phyloP scores from a whole-genome alignment of 129 eudicot species.

The Flaveria ramosissima region DNA sequence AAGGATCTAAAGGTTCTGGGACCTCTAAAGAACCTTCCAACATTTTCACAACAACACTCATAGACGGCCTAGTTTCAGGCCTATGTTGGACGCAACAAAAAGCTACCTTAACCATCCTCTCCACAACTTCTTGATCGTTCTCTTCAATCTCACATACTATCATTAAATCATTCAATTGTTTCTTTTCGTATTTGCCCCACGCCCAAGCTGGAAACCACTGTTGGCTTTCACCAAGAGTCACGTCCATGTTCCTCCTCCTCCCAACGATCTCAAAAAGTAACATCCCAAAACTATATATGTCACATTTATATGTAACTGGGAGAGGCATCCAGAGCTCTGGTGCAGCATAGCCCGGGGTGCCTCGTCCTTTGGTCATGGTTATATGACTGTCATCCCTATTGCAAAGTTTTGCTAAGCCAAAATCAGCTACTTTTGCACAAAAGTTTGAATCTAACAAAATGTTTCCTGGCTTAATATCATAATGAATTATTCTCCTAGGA shows the following conservation, averaged over 20 bases:
- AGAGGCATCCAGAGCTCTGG: constrained; percentile 36
- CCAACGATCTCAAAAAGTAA: constrained; percentile 40
- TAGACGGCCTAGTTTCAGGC: constrained; percentile 31
- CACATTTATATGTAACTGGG: constrained; percentile 37
- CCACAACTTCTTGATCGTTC: constrained; percentile 13
- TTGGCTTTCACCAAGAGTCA: constrained; percentile 28
- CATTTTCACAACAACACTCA: constrained; percentile 41
- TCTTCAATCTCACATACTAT: constrained; percentile 25
- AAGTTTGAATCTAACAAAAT: constrained; percentile 32
- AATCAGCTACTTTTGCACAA: constrained; percentile 36
- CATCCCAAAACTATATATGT: constrained; percentile 39
- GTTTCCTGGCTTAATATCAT: constrained; percentile 41
- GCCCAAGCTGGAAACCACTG: constrained; percentile 38
- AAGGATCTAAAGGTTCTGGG: not conserved
- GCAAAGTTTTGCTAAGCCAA: constrained; percentile 41
- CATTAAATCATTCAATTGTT: constrained; percentile 25
- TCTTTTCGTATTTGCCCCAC: constrained; percentile 16
- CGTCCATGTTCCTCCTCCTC: constrained; percentile 30
- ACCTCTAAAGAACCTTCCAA: constrained; percentile 11
- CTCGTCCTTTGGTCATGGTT: constrained; percentile 29
- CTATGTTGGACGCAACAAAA: constrained; percentile 35
- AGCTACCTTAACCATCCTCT: constrained; percentile 35
- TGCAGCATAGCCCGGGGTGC: constrained; percentile 37
- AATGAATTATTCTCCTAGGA: constrained; percentile 35
- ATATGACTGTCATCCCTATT: constrained; percentile 25